phyloP scores from a whole-genome alignment of 2,329 filamentous ascomycete species.

The Basipetospora chlamydospora region DNA sequence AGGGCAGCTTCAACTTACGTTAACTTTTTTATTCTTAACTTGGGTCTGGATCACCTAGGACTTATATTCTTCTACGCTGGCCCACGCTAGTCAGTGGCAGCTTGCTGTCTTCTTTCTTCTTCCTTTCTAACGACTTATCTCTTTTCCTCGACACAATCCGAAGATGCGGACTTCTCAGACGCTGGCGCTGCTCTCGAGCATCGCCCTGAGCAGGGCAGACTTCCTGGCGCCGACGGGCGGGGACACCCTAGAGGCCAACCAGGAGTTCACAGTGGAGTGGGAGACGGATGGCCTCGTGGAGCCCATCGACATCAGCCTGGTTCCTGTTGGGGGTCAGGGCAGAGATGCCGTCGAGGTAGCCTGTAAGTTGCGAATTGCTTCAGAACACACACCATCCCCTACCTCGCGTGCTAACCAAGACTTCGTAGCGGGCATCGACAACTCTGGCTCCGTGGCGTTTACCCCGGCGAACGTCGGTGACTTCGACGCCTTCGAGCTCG shows the following conservation, averaged over 20 bases:
- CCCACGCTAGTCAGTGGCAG: background rate
- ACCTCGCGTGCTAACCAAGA: too few species aligned
- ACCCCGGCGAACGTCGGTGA: constrained; percentile 1
- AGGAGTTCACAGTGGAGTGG: constrained; percentile 2
- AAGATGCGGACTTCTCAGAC: constrained; percentile 5
- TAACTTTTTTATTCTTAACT: constrained; percentile 1
- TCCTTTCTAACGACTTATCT: too few species aligned
- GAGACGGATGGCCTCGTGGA: constrained; percentile 3
- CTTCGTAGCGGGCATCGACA: constrained; percentile 3
- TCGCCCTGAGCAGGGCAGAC: constrained; percentile 3
- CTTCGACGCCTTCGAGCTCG: background rate
- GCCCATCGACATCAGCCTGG: constrained; percentile 1
- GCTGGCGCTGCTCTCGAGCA: constrained; percentile 4
- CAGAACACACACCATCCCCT: too few species aligned
- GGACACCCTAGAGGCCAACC: background rate
- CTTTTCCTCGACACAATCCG: background rate
- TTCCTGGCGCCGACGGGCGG: constrained; percentile 1
- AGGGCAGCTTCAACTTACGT: constrained; percentile 4
- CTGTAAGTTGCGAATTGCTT: constrained; percentile 1
- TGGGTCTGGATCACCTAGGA: constrained; percentile 5
- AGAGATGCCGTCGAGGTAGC: constrained; percentile 1
- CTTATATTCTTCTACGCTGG: background rate
- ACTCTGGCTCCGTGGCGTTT: constrained; percentile 3
- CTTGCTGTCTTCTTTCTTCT: constrained; percentile 2
- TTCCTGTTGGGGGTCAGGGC: constrained; percentile 1